Conservation (phyloP, 129 eudicot genomes). For the Calendula officinalis region DNA sequence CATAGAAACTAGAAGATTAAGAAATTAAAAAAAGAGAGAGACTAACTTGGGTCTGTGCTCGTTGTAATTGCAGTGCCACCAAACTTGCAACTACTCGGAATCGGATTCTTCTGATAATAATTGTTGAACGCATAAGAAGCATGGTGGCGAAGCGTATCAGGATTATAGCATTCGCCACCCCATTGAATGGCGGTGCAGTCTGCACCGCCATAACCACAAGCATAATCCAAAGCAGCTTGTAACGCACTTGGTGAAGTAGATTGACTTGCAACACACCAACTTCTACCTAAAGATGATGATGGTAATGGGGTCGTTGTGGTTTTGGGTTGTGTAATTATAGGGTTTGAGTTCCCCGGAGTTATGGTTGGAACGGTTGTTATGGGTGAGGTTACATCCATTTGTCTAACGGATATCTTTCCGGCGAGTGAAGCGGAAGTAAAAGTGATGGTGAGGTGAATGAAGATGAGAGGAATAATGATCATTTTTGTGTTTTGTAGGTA, state of each 20-base stretch:
- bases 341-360: slow-evolving; percentile 55
- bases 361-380: slow-evolving; percentile 82
- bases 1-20: not conserved
- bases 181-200: slow-evolving; percentile 77
- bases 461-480: slow-evolving; percentile 24
- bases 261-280: slow-evolving; percentile 89
- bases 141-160: slow-evolving; percentile 66
- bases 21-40: not conserved
- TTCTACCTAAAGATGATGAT: slow-evolving; percentile 35
- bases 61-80: slow-evolving; percentile 85
- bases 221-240: slow-evolving; percentile 82
- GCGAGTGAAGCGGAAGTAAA: slow-evolving; percentile 3
- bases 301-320: slow-evolving; percentile 45
- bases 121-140: slow-evolving; percentile 91
- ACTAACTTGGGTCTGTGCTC: slow-evolving; percentile 86
- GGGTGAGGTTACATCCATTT: slow-evolving; percentile 71
- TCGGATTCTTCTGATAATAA: slow-evolving; percentile 86
- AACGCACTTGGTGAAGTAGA: slow-evolving; percentile 59
- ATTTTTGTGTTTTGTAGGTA: slow-evolving; percentile 11
- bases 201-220: slow-evolving; percentile 82
- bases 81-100: slow-evolving; percentile 87
- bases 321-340: slow-evolving; percentile 34
- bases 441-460: slow-evolving; percentile 13
- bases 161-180: slow-evolving; percentile 60
- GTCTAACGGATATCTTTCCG: slow-evolving; percentile 9